Base-by-base conservation (phyloP, 805 yeast genomes). In the Cyberlindnera nakhonratchasimensis region DNA sequence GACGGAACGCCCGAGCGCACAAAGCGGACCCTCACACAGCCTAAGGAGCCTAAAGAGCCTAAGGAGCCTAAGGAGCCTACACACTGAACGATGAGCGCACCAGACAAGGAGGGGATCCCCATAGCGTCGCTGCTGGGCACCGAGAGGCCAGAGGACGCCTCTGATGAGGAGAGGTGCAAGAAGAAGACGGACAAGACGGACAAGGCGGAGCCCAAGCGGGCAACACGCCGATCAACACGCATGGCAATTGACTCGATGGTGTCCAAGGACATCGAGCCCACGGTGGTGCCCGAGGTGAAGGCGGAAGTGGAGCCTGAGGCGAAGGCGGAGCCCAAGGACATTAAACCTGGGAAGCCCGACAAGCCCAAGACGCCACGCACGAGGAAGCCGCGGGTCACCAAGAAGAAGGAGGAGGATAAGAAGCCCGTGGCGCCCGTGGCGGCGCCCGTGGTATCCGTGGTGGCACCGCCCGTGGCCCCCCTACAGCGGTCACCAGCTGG, bases 81-180 rank as follows among this genome's bases (percentile, higher is more conserved):
- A n/a, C n/a, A n/a, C n/a, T n/a, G n/a, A n/a, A n/a, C n/a, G n/a
- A n/a, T n/a, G n/a, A n/a, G n/a, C n/a, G 31, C 17, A 29, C 18
- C 20, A n/a, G 22, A 17, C 9, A 29, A 23, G 17, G 31, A 25
- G 25, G 38, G 39, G 16, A 46, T 46, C 31, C 40, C 50, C 23
- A 47, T 44, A 22, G 39, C 51, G 5, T 47, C 51, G 21, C 29
- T 47, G 24, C 35, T 47, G 31, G 43, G 39, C 22, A 17, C n/a
- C n/a, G n/a, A n/a, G n/a, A n/a, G n/a, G n/a, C n/a, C n/a, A n/a
- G n/a, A n/a, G n/a, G n/a, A n/a, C n/a, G n/a, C n/a, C n/a, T n/a
- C n/a, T n/a, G n/a, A n/a, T n/a, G n/a, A n/a, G n/a, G n/a, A n/a
- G n/a, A n/a, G n/a, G n/a, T 16, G 24, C 17, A 17, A 18, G 37